phyloP scores from a whole-genome alignment of 371 early-diverging fungal species.

The Rhizopus stolonifer region DNA sequence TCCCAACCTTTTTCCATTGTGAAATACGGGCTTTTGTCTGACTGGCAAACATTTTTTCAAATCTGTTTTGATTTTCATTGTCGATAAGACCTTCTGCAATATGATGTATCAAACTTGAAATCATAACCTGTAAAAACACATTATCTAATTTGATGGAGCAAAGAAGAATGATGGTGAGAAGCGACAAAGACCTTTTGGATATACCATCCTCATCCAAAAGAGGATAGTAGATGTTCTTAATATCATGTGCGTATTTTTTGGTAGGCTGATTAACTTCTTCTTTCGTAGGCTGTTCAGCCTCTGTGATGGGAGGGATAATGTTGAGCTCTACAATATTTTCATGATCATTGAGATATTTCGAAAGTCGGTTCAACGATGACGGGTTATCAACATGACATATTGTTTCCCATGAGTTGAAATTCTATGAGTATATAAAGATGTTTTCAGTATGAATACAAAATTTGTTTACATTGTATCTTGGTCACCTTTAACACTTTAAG shows the following conservation, averaged over 20 bases:
- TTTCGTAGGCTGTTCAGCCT: constrained; percentile 5
- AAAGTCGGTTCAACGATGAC: neutral
- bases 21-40: constrained; percentile 15
- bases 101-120: constrained; percentile 2
- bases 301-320: constrained; percentile 1
- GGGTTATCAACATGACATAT: no score
- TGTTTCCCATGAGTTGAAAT: no score
- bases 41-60: constrained; percentile 5
- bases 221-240: neutral
- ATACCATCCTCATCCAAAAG: neutral
- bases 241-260: neutral
- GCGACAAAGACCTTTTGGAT: neutral
- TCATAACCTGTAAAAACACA: neutral
- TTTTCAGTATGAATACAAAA: no score
- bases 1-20: constrained; percentile 11
- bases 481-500: constrained; percentile 17
- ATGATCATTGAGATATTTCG: neutral
- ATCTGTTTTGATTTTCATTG: constrained; percentile 4
- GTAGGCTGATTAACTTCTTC: neutral
- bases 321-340: no score
- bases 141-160: neutral
- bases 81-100: constrained; percentile 23
- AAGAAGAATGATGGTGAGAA: neutral
- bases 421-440: neutral
- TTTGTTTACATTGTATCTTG: neutral